Evolutionary conservation across 495 filamentous ascomycete species (phyloP).

Genomic region (Bryoglossum gracile): DNA sequence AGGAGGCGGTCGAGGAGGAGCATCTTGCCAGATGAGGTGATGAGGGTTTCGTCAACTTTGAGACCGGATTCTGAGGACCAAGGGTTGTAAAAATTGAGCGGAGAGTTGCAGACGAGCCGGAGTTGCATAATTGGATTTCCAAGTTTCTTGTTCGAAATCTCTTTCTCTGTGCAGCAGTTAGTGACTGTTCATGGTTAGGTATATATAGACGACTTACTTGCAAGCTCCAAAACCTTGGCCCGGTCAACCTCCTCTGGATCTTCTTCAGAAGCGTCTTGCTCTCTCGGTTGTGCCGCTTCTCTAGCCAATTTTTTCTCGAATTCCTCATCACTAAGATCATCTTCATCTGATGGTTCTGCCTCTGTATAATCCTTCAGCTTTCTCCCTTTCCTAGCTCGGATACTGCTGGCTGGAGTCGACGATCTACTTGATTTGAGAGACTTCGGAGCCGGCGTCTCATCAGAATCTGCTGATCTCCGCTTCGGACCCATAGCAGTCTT

Average conservation of each 20-base stretch:
- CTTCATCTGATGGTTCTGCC: constrained; percentile 53
- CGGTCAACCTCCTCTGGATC: constrained; percentile 56
- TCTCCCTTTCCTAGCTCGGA: constrained; percentile 32
- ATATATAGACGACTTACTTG: constrained; percentile 43
- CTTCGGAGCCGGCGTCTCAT: constrained; percentile 40
- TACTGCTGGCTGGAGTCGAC: constrained; percentile 57
- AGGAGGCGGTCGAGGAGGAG: constrained; percentile 83
- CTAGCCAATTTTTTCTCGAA: constrained; percentile 64
- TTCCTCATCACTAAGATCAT: constrained; percentile 66
- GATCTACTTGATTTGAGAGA: constrained; percentile 63
- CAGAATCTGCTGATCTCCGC: constrained; percentile 34
- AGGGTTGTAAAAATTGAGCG: constrained; percentile 95
- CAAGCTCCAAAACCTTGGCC: constrained; percentile 66
- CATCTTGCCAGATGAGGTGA: constrained; percentile 91
- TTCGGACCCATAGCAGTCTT: constrained; percentile 35
- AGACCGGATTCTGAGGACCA: constrained; percentile 48
- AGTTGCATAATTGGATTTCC: constrained; percentile 94
- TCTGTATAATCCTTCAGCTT: constrained; percentile 41
- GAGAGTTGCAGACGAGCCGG: constrained; percentile 83
- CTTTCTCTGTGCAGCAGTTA: constrained; percentile 45
- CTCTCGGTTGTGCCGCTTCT: constrained; percentile 40
- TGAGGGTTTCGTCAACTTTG: constrained; percentile 64
- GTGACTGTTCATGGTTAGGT: constrained; percentile 12
- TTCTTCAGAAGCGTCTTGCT: constrained; percentile 36
- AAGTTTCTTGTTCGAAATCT: constrained; percentile 86